Conservation (phyloP, 768 basidiomycete species). For the Kwoniella europaea region DNA sequence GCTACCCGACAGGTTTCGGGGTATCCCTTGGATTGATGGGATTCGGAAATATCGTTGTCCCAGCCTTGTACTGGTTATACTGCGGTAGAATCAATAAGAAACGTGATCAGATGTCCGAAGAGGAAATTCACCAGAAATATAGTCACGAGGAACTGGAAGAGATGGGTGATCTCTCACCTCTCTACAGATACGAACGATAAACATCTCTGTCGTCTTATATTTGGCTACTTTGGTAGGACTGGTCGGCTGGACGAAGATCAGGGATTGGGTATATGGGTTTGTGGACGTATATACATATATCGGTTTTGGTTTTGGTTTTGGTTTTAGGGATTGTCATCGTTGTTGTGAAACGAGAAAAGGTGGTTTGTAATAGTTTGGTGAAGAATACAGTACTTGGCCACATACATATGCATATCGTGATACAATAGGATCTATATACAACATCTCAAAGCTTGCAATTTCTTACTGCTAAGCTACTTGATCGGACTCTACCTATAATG, state of each 20-base stretch:
- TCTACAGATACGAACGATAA: slow-evolving; percentile 49
- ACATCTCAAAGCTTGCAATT: background rate
- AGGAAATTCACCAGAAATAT: slow-evolving; percentile 43
- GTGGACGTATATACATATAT: too few relatives aligned
- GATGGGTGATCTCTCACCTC: slow-evolving; percentile 46
- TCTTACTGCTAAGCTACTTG: too few relatives aligned
- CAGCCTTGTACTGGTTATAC: slow-evolving; percentile 34
- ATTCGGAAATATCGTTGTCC: slow-evolving; percentile 37
- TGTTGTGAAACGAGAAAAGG: background rate
- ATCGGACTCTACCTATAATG: background rate
- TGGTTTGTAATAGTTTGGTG: background rate
- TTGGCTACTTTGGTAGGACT: too few relatives aligned
- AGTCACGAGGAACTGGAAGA: slow-evolving; percentile 40
- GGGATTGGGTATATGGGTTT: too few relatives aligned
- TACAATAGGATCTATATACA: background rate
- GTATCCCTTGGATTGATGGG: slow-evolving; percentile 36
- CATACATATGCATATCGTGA: background rate
- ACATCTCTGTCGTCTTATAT: background rate
- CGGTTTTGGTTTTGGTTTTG: too few relatives aligned
- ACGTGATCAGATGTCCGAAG: slow-evolving; percentile 37
- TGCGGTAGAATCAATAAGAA: slow-evolving; percentile 39
- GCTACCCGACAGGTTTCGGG: slow-evolving; percentile 49
- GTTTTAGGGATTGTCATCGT: background rate
- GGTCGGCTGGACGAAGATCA: too few relatives aligned
- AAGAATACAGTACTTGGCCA: background rate